Base-by-base conservation (phyloP, 805 yeast species). In the Kodamaea laetipori region DNA sequence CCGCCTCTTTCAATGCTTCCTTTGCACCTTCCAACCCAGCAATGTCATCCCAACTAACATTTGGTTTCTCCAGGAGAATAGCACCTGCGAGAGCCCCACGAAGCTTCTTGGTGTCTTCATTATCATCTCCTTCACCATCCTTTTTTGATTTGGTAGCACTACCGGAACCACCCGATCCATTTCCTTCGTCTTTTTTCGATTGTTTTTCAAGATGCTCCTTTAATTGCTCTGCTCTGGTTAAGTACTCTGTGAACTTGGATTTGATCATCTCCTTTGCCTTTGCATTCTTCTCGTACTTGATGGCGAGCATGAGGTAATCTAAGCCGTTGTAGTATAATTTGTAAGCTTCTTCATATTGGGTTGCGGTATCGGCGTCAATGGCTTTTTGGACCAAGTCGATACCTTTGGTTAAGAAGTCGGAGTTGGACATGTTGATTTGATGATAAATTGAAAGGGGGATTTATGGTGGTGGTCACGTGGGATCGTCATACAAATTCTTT, bases 1-100 rank as follows among this genome's bases (percentile, higher is more conserved):
- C 99, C 0, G 98, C 97, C 68, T 94, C 99, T 63, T 94, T 94
- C 46, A 94, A 73, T 0, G 99, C 96, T 54, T 92, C 98, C 58
- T 94, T 94, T 6, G 99, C 99, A 23, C 81, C 79, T 50, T 92
- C 98, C 48, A 94, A 73, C 19, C 99, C 99, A 1, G 99, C 99
- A 50, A 94, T 85, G 60, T 94, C 99, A 52, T 80, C 83, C 99
- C 99, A 94, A 52, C 78, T 76, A 21, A 94, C 92, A 58, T 94
- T 84, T 16, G 99, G 99, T 47, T 80, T 90, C 56, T 92, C 98
- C 28, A 90, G 77, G 39, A 94, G 71, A 48, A 94, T 90, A 0
- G 97, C 95, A 2, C 96, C 90, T 0, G 96, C 84, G 41, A 94
- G 71, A 0, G 98, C 97, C 6, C 92, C 90, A 53, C 97, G 74